Base-by-base conservation (phyloP, 768 basidiomycete genomes). In the Pulveroboletus frians region DNA sequence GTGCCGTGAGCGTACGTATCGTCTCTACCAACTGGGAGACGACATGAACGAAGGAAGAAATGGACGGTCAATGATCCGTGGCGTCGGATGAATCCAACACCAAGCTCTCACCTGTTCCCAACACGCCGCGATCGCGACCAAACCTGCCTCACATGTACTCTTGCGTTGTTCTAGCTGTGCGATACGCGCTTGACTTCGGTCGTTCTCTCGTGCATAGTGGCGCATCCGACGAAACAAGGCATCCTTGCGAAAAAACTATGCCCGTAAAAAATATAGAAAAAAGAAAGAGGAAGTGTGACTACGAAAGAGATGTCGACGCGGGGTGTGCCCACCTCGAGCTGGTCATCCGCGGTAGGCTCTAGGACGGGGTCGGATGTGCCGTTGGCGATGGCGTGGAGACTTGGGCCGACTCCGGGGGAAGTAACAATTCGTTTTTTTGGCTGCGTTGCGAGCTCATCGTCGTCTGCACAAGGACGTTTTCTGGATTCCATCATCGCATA, bases 211-310 rank as follows among this genome's bases (percentile, higher is more conserved):
- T 47, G 82, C 80, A 66, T 92, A 91, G 59, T 90, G 80, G 60
- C 75, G 82, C 88, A 92, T 91, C 50, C 87, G 75, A 35, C 90
- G 77, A 67, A 81, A 92, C 43, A 92, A 83, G 37, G 90, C 90
- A 58, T 89, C 88, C 67, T 92, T 92, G 53, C 86, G 80, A 66
- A 89, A 92, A n/a, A 78, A 72, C 89, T 92, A 47, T 31, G 44
- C 39, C 47, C 30, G 53, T 14, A 39, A 58, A 50, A 32, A 21
- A 23, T 3, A 42, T 5, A 31, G 14, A 32, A 41, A 38, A 53
- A 38, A 30, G 36, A 38, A 29, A 34, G 47, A 52, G 52, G 43
- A 41, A 57, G 55, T 50, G 53, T 58, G 58, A 63, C 56, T 56
- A 60, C 42, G 46, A 49, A 55, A 42, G 46, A 55, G 50, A 53